Percentiles rank a stretch among this genome's conserved stretches.
phyloP scores from a whole-genome alignment of 1,139 yeast species.

The Blastobotrys aristatus region DNA sequence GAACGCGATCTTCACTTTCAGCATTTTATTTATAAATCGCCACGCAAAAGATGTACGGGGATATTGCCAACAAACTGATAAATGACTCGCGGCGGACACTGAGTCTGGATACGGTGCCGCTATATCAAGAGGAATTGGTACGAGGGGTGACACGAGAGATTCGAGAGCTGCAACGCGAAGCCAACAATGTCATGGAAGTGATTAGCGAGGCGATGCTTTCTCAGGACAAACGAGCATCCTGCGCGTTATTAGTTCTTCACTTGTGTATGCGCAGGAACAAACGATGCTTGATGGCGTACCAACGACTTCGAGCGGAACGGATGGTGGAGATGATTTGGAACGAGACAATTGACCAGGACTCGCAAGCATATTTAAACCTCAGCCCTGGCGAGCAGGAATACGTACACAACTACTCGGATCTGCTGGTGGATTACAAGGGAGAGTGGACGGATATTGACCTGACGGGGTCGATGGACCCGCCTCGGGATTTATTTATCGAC shows the following conservation, averaged over 20 bases:
- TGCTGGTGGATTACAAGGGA: constrained; percentile 72
- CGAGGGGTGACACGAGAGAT: constrained; percentile 50
- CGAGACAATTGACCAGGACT: constrained; percentile 35
- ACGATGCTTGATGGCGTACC: constrained; percentile 81
- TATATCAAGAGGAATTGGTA: constrained; percentile 72
- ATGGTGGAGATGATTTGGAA: constrained; percentile 73
- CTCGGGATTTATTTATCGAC: constrained; percentile 84
- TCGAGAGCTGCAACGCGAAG: constrained; percentile 39
- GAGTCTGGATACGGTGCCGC: constrained; percentile 61
- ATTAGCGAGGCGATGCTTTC: constrained; percentile 37
- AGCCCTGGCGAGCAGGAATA: constrained; percentile 81
- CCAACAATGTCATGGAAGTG: constrained; percentile 47
- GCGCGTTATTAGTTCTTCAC: constrained; percentile 77
- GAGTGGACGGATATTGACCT: constrained; percentile 80
- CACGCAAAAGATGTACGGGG: constrained; percentile 84
- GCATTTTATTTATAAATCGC: too few relatives aligned
- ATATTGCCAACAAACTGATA: constrained; percentile 71
- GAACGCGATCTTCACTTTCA: too few relatives aligned
- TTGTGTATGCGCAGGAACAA: constrained; percentile 82
- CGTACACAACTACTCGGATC: constrained; percentile 61
- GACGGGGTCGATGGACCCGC: constrained; percentile 84
- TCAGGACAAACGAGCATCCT: constrained; percentile 37
- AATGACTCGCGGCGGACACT: constrained; percentile 79
- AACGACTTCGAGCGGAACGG: constrained; percentile 61
- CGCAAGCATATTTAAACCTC: constrained; percentile 44